Base-by-base conservation (phyloP, 257 asterid species). In the Nicotiana paniculata region DNA sequence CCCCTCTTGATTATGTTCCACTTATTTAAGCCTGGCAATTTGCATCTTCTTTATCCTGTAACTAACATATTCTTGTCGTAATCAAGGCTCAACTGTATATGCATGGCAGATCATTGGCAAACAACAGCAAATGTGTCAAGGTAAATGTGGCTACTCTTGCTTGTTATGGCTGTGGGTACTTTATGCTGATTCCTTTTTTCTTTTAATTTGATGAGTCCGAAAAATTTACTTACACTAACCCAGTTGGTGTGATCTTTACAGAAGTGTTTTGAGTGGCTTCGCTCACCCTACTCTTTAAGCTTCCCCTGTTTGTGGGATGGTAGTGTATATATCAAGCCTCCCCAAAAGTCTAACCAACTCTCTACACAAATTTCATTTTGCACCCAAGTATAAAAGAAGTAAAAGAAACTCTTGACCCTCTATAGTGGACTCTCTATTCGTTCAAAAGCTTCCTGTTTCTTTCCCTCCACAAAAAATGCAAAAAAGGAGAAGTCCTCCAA, bases 51-150 rank as follows among this genome's bases (percentile, higher is more conserved):
- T 65, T 35, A 66, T 66, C 26, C 11, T 32, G 75, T 66, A 18
- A 21, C 5, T 66, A 66, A 66, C 75, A 15, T 66, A 66, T 66
- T 32, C 75, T 37, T 32, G 26, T 65, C 24, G 16, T 39, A 66
- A 32, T 66, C 75, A 66, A 66, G 75, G 75, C 75, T 66, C 75
- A 66, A 66, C 48, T 66, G 75, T 66, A 66, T 16, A 66, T 66
- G 48, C 3, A 3, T 15, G 74, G 74, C 48, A 32, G 74, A 66
- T 21, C 48, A 66, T 66, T 32, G 35, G 75, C 7, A 24, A 66
- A 66, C 75, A 32, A 32, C 26, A 66, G 75, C 7, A 32, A 66
- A 66, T 35, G 48, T 66, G 75, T 46, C 17, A 66, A 16, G 75
- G 51, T 66, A 66, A 66, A 32, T 66, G 5, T 33, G 3, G 75